Percentiles rank a stretch among this genome's conserved stretches.
Conservation (phyloP, 1,284 basidiomycete genomes). For the Ustilago bromivora region DNA sequence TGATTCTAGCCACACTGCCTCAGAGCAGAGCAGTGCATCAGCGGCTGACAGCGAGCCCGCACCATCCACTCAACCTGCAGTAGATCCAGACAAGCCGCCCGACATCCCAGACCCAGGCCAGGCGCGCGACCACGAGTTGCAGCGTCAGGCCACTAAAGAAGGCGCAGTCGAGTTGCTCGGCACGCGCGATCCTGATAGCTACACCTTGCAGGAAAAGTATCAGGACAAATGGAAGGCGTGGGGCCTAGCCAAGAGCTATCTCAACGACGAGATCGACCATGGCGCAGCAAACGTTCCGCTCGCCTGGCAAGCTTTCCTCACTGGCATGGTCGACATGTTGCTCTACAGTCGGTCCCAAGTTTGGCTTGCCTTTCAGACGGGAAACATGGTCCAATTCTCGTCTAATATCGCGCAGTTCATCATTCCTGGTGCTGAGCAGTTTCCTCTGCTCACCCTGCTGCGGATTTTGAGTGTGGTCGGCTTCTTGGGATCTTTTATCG, state of each 20-base stretch:
- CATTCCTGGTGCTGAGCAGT: conserved; percentile 42
- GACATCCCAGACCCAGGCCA: conserved; percentile 15
- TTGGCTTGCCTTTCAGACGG: conserved; percentile 64
- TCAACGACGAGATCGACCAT: conserved; percentile 57
- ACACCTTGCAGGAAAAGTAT: conserved; percentile 26
- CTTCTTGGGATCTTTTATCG: conserved; percentile 55
- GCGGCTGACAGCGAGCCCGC: background rate
- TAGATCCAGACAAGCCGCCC: conserved; percentile 39
- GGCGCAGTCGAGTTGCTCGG: conserved; percentile 41
- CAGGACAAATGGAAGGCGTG: conserved; percentile 20
- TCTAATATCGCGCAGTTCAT: conserved; percentile 63
- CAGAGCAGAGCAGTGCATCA: conserved; percentile 8
- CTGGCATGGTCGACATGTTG: conserved; percentile 59
- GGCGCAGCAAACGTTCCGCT: conserved; percentile 52
- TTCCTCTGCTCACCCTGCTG: conserved; percentile 54
- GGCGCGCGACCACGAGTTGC: conserved; percentile 32
- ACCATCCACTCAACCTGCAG: background rate
- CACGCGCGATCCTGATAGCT: conserved; percentile 34
- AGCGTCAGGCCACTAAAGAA: conserved; percentile 38
- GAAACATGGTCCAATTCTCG: conserved; percentile 64
- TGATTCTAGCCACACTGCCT: background rate
- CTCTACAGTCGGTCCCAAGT: conserved; percentile 53
- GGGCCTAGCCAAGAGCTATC: conserved; percentile 39
- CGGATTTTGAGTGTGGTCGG: conserved; percentile 49
- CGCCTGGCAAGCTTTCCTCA: conserved; percentile 59